Percentiles rank a stretch among this genome's conserved stretches.
Evolutionary conservation across 345 rosid genomes (phyloP).

Genomic region (Syzygium aqueum): DNA sequence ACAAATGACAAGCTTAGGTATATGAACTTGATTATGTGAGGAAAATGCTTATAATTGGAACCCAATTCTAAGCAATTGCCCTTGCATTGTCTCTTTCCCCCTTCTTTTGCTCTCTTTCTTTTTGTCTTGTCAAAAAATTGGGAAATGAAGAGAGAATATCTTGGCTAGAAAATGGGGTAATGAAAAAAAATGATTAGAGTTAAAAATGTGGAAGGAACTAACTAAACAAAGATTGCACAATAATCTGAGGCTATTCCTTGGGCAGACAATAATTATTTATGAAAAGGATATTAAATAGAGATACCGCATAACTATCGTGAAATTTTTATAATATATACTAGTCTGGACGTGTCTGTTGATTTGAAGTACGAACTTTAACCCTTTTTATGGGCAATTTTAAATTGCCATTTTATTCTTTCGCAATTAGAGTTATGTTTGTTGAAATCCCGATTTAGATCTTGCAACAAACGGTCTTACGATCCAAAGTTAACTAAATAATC

Average conservation of each 20-base stretch:
- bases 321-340: background rate
- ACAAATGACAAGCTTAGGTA: background rate
- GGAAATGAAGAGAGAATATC: background rate
- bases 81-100: background rate
- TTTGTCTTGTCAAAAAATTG: background rate
- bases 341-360: background rate
- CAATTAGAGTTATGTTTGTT: background rate
- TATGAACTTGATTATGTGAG: background rate
- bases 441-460: background rate
- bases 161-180: background rate
- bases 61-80: background rate
- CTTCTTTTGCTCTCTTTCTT: background rate
- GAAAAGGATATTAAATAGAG: background rate
- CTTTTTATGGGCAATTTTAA: background rate
- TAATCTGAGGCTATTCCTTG: background rate
- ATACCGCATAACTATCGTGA: background rate
- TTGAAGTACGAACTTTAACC: background rate
- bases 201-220: background rate
- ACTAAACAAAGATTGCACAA: background rate
- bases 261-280: too few relatives aligned
- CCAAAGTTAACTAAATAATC: background rate
- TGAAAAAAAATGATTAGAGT: background rate
- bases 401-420: rapidly evolving
- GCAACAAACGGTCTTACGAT: rapidly evolving
- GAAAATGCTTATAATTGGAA: background rate